phyloP scores from a whole-genome alignment of 768 basidiomycete genomes.

The Mycena capillaripes region DNA sequence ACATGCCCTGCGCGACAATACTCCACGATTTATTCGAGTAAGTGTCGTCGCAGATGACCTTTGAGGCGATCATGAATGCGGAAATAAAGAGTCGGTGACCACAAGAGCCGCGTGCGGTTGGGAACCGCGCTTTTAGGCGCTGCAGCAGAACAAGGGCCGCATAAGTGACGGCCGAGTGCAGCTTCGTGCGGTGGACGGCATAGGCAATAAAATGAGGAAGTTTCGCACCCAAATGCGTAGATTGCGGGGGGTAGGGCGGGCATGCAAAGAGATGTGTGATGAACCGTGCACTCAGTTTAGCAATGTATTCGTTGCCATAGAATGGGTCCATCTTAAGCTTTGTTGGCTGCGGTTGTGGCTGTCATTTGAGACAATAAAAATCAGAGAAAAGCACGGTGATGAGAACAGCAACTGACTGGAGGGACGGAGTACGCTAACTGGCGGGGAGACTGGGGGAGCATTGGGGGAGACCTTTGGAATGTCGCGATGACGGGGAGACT shows the following conservation, averaged over 20 bases:
- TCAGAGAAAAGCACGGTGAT: neutral
- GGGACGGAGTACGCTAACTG: neutral
- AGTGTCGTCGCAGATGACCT: too few relatives aligned
- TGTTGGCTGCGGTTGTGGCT: slow-evolving; percentile 40
- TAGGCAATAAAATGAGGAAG: slow-evolving; percentile 89
- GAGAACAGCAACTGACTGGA: neutral
- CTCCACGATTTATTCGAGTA: too few relatives aligned
- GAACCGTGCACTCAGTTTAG: slow-evolving; percentile 79
- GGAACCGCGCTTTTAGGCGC: slow-evolving; percentile 91
- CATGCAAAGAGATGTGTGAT: slow-evolving; percentile 90
- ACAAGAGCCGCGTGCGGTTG: slow-evolving; percentile 89
- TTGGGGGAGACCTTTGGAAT: too few relatives aligned
- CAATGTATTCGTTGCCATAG: slow-evolving; percentile 82
- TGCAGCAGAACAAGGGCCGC: too few relatives aligned
- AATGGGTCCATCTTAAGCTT: slow-evolving; percentile 66
- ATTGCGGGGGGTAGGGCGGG: slow-evolving; percentile 79
- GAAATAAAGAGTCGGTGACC: slow-evolving; percentile 70
- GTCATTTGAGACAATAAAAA: neutral
- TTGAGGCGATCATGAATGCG: too few relatives aligned
- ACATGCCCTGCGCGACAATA: too few relatives aligned
- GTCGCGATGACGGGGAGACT: too few relatives aligned
- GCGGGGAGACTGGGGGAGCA: neutral
- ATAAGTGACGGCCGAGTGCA: slow-evolving; percentile 78
- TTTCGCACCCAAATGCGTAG: slow-evolving; percentile 67
- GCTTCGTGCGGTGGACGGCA: slow-evolving; percentile 85